These are phyloP conservation scores for Termitomyces sp. DNA, from an alignment of 768 basidiomycete species.

Conservation along the genomic window DNA sequence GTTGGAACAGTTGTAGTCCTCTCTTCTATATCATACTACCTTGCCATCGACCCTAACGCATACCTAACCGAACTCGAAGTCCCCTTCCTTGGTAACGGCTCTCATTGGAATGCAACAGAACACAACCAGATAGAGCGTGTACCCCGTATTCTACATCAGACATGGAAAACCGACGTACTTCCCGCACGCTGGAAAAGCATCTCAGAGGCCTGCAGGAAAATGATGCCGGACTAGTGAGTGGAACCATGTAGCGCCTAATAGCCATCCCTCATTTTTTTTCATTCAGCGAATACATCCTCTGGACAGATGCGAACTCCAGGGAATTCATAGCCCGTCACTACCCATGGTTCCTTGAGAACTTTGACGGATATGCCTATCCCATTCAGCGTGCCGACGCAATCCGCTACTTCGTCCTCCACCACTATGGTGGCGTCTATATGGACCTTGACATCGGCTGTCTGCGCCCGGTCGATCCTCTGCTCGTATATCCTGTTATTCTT, in stretches of 20 bases:
- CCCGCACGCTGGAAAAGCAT: conserved; percentile 78
- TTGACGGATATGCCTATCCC: conserved; percentile 84
- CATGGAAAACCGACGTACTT: conserved; percentile 91
- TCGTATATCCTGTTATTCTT: conserved; percentile 83
- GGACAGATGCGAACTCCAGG: conserved; percentile 91
- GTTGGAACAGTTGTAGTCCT: conserved; percentile 88
- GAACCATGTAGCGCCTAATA: conserved; percentile 4
- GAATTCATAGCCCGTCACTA: conserved; percentile 88
- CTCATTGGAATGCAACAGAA: conserved; percentile 61
- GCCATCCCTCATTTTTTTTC: conserved; percentile 12
- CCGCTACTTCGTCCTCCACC: conserved; percentile 95
- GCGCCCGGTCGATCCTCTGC: conserved; percentile 80
- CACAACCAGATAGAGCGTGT: conserved; percentile 69
- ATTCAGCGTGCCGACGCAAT: conserved; percentile 98
- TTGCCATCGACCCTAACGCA: conserved; percentile 73
- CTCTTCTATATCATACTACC: conserved; percentile 87
- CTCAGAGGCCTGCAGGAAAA: conserved; percentile 80
- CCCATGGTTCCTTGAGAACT: conserved; percentile 91
- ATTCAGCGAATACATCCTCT: conserved; percentile 90
- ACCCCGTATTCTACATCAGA: conserved; percentile 95
- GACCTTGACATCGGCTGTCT: conserved; percentile 96
- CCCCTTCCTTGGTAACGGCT: conserved; percentile 46
- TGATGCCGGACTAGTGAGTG: conserved; percentile 96
- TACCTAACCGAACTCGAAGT: conserved; percentile 82
- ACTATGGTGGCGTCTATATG: conserved; percentile 93